These are phyloP conservation scores for Papiliotrema flavescens DNA, from an alignment of 1,284 basidiomycete genomes.

Conservation along the genomic window DNA sequence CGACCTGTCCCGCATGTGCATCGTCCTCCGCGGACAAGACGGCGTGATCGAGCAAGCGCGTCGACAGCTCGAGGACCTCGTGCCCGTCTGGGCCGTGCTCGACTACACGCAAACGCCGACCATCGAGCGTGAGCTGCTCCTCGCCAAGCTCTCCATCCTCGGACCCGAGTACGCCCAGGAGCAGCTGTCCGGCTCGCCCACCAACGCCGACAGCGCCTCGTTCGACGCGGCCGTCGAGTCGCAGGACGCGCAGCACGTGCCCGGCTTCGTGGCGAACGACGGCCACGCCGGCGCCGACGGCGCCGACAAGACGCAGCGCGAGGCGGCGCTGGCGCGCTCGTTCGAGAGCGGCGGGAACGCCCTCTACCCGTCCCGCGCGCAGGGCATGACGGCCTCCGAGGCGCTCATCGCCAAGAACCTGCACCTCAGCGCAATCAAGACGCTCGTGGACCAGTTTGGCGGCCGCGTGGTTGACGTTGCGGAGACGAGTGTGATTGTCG, in stretches of 20 bases:
- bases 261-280: slow-evolving; percentile 30
- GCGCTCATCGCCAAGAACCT: slow-evolving; percentile 86
- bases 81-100: slow-evolving; percentile 94
- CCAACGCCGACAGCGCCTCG: slow-evolving; percentile 59
- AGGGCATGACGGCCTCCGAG: slow-evolving; percentile 57
- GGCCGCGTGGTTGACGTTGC: slow-evolving; percentile 93
- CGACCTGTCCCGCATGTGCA: slow-evolving; percentile 97
- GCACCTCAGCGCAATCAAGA: slow-evolving; percentile 79
- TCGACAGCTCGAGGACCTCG: slow-evolving; percentile 87
- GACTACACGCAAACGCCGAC: slow-evolving; percentile 90
- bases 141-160: slow-evolving; percentile 91
- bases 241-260: slow-evolving; percentile 21
- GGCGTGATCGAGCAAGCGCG: slow-evolving; percentile 96
- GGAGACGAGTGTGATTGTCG: slow-evolving; percentile 90
- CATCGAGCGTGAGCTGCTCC: slow-evolving; percentile 80
- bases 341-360: slow-evolving; percentile 59
- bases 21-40: slow-evolving; percentile 94
- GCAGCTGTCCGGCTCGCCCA: slow-evolving; percentile 72
- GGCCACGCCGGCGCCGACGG: not conserved
- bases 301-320: slow-evolving; percentile 61
- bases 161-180: slow-evolving; percentile 96
- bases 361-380: slow-evolving; percentile 32
- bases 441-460: slow-evolving; percentile 77
- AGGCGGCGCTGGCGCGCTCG: slow-evolving; percentile 65
- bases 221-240: slow-evolving; percentile 28